phyloP scores from a whole-genome alignment of 768 basidiomycete species.

The Crucibulum laeve region DNA sequence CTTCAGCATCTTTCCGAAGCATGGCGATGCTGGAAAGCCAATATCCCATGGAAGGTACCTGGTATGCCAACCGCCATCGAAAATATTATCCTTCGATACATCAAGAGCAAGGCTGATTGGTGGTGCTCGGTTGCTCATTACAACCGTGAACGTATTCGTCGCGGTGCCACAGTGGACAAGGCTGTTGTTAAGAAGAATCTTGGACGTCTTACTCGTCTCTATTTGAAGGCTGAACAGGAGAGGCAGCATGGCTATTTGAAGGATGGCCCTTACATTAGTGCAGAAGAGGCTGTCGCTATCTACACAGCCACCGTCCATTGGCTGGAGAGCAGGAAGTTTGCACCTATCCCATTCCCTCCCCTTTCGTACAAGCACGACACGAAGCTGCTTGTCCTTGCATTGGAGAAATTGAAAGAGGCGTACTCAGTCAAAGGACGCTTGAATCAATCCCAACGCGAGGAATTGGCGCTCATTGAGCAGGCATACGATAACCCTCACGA shows the following conservation, averaged over 20 bases:
- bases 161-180: slow-evolving; percentile 96
- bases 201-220: slow-evolving; percentile 96
- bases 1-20: slow-evolving; percentile 97
- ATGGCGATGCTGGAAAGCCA: slow-evolving; percentile 97
- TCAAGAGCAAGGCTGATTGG: slow-evolving; percentile 99
- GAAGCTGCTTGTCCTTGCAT: slow-evolving; percentile 90
- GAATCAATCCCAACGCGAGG: slow-evolving; percentile 97
- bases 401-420: slow-evolving; percentile 98
- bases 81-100: slow-evolving; percentile 97
- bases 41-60: slow-evolving; percentile 99
- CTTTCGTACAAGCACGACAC: slow-evolving; percentile 99
- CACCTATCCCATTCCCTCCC: slow-evolving; percentile 98
- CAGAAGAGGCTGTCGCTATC: slow-evolving; percentile 97
- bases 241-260: slow-evolving; percentile 98
- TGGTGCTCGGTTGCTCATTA: slow-evolving; percentile 99
- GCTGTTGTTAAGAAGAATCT: slow-evolving; percentile 99
- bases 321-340: slow-evolving; percentile 97
- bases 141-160: slow-evolving; percentile 95
- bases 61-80: slow-evolving; percentile 99
- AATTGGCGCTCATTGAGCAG: slow-evolving; percentile 96
- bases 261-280: slow-evolving; percentile 98
- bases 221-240: slow-evolving; percentile 98
- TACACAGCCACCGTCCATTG: slow-evolving; percentile 99
- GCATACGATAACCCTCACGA: slow-evolving; percentile 99
- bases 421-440: slow-evolving; percentile 97